Conservation (phyloP, 2,329 filamentous ascomycete genomes). For the Microcyclosporella mali region DNA sequence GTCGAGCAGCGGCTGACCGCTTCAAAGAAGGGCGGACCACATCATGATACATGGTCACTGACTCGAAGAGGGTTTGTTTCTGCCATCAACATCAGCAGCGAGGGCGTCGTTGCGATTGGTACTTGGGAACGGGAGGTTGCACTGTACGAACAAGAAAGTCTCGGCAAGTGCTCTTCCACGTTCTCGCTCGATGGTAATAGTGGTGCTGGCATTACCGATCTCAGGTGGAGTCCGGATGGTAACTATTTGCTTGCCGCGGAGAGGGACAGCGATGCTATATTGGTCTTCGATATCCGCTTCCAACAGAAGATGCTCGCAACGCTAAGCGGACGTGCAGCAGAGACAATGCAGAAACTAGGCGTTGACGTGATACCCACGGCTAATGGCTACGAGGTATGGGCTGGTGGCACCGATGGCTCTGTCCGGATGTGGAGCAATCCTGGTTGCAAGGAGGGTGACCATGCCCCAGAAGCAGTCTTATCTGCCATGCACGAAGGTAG, state of each 20-base stretch:
- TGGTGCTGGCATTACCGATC: slow-evolving; percentile 50
- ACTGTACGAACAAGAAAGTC: slow-evolving; percentile 48
- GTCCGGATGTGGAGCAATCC: slow-evolving; percentile 44
- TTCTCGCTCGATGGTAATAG: slow-evolving; percentile 35
- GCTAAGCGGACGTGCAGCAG: slow-evolving; percentile 38
- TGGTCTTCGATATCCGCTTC: slow-evolving; percentile 56
- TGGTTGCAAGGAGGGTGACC: slow-evolving; percentile 35
- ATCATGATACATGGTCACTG: slow-evolving; percentile 38
- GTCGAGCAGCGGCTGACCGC: slow-evolving; percentile 37
- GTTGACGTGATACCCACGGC: slow-evolving; percentile 44
- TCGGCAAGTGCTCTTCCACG: slow-evolving; percentile 45
- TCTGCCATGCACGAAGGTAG: slow-evolving; percentile 37
- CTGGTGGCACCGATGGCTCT: slow-evolving; percentile 52
- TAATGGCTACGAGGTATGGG: slow-evolving; percentile 51
- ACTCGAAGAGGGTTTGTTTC: slow-evolving; percentile 53
- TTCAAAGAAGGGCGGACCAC: slow-evolving; percentile 22
- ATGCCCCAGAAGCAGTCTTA: slow-evolving; percentile 39
- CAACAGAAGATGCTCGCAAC: slow-evolving; percentile 46
- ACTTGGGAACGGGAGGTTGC: slow-evolving; percentile 52
- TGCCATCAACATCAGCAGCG: slow-evolving; percentile 43
- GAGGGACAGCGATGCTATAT: slow-evolving; percentile 49
- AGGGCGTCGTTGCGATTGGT: slow-evolving; percentile 51
- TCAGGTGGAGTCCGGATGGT: slow-evolving; percentile 54
- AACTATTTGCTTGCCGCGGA: slow-evolving; percentile 55
- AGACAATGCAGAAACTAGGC: slow-evolving; percentile 51